These are phyloP conservation scores for Trapa bicornis DNA, from an alignment of 345 rosid species.

Conservation along the genomic window DNA sequence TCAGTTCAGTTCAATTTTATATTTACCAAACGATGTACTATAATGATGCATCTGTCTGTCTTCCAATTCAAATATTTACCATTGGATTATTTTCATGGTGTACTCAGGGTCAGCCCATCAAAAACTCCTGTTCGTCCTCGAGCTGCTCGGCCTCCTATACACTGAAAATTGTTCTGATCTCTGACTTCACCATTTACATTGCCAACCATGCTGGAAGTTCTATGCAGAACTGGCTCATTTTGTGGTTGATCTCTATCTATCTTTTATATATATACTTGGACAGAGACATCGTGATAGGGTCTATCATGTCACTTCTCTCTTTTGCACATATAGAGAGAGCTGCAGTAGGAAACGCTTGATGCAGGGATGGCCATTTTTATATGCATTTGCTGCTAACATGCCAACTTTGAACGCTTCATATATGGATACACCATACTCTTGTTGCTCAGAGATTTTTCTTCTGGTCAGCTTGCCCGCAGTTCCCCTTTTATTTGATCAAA, in stretches of 20 bases:
- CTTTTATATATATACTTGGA: neutral
- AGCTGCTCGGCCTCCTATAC: constrained; percentile 59
- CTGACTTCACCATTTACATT: neutral
- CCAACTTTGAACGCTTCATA: neutral
- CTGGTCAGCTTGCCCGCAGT: neutral
- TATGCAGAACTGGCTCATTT: neutral
- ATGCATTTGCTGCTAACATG: neutral
- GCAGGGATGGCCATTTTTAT: neutral
- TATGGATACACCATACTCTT: neutral
- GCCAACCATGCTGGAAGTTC: neutral
- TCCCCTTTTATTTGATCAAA: too few relatives aligned
- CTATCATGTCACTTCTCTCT: neutral
- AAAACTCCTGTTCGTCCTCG: constrained; percentile 97
- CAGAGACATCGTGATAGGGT: neutral
- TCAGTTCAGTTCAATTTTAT: constrained; percentile 10
- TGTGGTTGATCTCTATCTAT: neutral
- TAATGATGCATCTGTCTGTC: neutral
- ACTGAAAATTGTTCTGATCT: constrained; percentile 19
- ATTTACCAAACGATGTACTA: neutral
- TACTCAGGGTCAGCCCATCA: constrained; percentile 87
- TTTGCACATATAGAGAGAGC: constrained; percentile 4
- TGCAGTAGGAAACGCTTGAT: neutral
- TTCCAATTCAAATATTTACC: neutral
- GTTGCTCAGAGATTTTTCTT: neutral
- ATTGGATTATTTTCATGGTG: neutral